Percentiles rank a stretch among this genome's conserved stretches.
phyloP scores from a whole-genome alignment of 352 stramenopile species.

The Pythium phragmiticola region DNA sequence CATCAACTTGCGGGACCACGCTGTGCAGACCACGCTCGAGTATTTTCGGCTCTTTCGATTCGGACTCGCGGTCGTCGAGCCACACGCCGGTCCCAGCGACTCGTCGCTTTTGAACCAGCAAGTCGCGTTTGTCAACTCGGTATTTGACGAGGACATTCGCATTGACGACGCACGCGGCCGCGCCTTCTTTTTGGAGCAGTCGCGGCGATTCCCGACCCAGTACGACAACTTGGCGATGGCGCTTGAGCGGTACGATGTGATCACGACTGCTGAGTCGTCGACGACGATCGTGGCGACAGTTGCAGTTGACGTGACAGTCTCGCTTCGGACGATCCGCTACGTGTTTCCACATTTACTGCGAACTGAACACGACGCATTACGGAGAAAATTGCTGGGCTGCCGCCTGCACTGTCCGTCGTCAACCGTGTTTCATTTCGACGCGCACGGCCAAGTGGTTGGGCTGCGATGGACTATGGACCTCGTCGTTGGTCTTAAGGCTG shows the following conservation, averaged over 20 bases:
- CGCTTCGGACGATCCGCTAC: constrained; percentile 7
- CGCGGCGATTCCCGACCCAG: not conserved
- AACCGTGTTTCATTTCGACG: constrained; percentile 4
- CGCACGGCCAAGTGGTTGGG: not conserved
- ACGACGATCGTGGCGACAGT: not conserved
- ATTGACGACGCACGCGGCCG: constrained; percentile 1
- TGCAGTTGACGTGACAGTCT: constrained; percentile 3
- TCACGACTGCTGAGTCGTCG: not conserved
- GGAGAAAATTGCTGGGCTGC: constrained; percentile 14
- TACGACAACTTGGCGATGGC: not conserved
- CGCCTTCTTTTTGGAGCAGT: constrained; percentile 10
- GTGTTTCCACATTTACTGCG: constrained; percentile 20
- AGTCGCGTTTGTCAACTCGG: constrained; percentile 3
- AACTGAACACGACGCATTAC: constrained; percentile 4
- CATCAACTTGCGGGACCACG: constrained; percentile 1
- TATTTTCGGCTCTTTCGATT: constrained; percentile 12
- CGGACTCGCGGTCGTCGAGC: not conserved
- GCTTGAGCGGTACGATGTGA: not conserved
- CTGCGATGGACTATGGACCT: constrained; percentile 15
- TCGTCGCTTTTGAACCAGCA: not conserved
- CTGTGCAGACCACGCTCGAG: not conserved
- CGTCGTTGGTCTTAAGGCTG: not conserved
- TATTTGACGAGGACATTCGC: not conserved
- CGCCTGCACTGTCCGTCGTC: constrained; percentile 1
- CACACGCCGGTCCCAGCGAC: not conserved